Evolutionary conservation across 2,329 filamentous ascomycete genomes (phyloP).

Genomic region (Hypoxylon sp.): DNA sequence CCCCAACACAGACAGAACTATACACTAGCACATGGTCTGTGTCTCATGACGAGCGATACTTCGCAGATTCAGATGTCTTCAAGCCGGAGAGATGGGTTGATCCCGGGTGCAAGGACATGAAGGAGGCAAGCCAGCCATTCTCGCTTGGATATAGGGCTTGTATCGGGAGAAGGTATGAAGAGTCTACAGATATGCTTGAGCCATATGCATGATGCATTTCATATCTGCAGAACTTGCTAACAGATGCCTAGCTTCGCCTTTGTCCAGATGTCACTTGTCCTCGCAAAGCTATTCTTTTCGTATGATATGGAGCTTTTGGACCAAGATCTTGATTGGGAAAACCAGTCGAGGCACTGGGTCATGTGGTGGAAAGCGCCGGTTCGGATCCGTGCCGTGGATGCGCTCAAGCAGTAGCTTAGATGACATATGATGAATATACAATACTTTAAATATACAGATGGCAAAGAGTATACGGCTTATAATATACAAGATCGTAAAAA

Average conservation of each 20-base stretch:
- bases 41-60: conserved; percentile 40
- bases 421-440: neutral
- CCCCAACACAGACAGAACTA: conserved; percentile 40
- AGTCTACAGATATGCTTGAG: neutral
- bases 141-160: conserved; percentile 41
- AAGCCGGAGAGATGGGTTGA: conserved; percentile 43
- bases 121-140: conserved; percentile 46
- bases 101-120: conserved; percentile 28
- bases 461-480: neutral
- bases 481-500: conserved; percentile 1
- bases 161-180: conserved; percentile 43
- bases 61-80: conserved; percentile 33
- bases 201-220: neutral
- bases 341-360: conserved; percentile 48
- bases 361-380: conserved; percentile 53
- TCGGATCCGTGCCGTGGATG: neutral
- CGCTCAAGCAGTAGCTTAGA: neutral
- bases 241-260: conserved; percentile 48
- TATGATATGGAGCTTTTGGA: conserved; percentile 56
- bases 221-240: neutral
- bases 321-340: conserved; percentile 56
- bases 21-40: conserved; percentile 50
- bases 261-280: conserved; percentile 56
- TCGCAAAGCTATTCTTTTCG: conserved; percentile 56
- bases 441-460: neutral